Percentiles rank a stretch among this genome's conserved stretches.
These are phyloP conservation scores for Ceratobasidium papillatum DNA, from an alignment of 1,284 basidiomycete genomes.

Conservation along the genomic window DNA sequence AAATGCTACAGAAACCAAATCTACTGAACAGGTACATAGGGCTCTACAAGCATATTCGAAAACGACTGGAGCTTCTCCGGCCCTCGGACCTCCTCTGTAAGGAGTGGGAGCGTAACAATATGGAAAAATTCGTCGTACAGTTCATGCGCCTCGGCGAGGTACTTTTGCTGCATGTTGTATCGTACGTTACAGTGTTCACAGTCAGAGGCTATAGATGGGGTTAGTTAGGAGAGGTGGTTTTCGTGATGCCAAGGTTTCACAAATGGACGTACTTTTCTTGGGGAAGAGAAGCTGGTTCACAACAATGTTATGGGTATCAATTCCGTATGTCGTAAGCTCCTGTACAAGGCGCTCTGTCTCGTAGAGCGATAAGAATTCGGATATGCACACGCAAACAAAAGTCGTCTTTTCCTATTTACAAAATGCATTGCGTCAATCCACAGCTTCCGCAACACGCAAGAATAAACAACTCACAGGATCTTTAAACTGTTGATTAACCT, in stretches of 20 bases:
- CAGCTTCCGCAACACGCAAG: neutral
- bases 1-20: conserved; percentile 20
- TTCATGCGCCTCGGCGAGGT: conserved; percentile 91
- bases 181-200: conserved; percentile 96
- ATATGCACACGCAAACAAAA: conserved; percentile 98
- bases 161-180: conserved; percentile 98
- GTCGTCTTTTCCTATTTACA: conserved; percentile 89
- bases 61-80: conserved; percentile 92
- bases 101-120: conserved; percentile 88
- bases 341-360: conserved; percentile 98
- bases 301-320: conserved; percentile 98
- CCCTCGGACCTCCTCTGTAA: conserved; percentile 97
- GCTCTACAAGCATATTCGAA: conserved; percentile 83
- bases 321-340: conserved; percentile 94
- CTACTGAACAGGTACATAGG: conserved; percentile 55
- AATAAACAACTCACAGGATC: conserved; percentile 76
- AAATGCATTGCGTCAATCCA: neutral
- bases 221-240: neutral
- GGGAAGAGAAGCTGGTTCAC: conserved; percentile 98
- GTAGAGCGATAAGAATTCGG: conserved; percentile 97
- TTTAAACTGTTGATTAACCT: conserved; percentile 99
- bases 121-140: conserved; percentile 98
- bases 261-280: conserved; percentile 71
- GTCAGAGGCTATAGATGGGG: conserved; percentile 69
- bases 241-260: conserved; percentile 14